Percentiles rank a stretch among this genome's conserved stretches.
These are phyloP conservation scores for Backusella australiensis DNA, from an alignment of 192 early-diverging fungal species.

Conservation along the genomic window DNA sequence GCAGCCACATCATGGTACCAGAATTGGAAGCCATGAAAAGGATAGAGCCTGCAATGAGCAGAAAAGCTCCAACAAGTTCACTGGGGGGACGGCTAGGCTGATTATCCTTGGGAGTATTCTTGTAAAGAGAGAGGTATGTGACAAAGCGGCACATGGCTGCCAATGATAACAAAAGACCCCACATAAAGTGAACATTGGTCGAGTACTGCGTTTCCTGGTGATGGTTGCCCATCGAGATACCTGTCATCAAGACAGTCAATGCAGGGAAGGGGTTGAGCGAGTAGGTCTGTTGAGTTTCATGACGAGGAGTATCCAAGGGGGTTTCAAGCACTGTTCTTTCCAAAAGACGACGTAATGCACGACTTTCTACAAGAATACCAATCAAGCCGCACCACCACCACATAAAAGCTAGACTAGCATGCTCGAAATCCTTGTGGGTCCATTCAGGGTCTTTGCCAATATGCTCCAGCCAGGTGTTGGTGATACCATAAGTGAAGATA, in stretches of 20 bases:
- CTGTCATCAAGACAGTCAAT: constrained; percentile 33
- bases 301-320: not conserved
- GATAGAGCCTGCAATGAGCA: constrained; percentile 28
- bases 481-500: constrained; percentile 38
- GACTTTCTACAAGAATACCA: constrained; percentile 35
- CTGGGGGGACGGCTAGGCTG: constrained; percentile 28
- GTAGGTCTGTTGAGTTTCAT: constrained; percentile 16
- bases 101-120: constrained; percentile 1
- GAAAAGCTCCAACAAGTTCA: constrained; percentile 32
- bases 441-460: constrained; percentile 32
- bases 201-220: constrained; percentile 34
- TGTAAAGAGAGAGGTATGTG: constrained; percentile 32
- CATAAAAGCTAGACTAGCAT: constrained; percentile 40
- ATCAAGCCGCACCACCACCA: constrained; percentile 40
- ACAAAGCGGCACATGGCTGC: constrained; percentile 28
- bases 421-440: constrained; percentile 40
- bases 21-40: constrained; percentile 41
- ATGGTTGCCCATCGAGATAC: constrained; percentile 40
- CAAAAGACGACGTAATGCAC: constrained; percentile 22
- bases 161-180: constrained; percentile 30
- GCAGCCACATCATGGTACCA: constrained; percentile 33
- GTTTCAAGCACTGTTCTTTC: not conserved
- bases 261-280: constrained; percentile 37
- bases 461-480: constrained; percentile 41
- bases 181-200: constrained; percentile 33